These are phyloP conservation scores for Blastomyces parvus DNA, from an alignment of 2,329 filamentous ascomycete genomes.

Conservation along the genomic window DNA sequence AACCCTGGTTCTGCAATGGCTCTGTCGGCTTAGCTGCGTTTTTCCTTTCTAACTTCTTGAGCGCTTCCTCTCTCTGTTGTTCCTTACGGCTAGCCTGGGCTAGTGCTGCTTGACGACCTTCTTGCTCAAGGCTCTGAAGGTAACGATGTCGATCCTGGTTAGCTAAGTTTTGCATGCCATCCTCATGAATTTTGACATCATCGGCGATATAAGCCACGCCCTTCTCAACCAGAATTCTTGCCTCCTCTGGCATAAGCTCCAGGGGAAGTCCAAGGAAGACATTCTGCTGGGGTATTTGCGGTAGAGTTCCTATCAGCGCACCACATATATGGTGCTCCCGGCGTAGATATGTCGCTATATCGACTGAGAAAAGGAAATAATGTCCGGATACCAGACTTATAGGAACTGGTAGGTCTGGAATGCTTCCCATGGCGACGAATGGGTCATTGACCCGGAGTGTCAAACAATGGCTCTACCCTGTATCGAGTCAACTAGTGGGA, in stretches of 20 bases:
- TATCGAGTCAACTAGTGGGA: not conserved
- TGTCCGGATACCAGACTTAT: slow-evolving; percentile 72
- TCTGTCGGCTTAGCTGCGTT: slow-evolving; percentile 20
- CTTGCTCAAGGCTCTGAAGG: slow-evolving; percentile 45
- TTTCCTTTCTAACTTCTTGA: slow-evolving; percentile 42
- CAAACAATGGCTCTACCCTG: not conserved
- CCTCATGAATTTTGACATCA: slow-evolving; percentile 60
- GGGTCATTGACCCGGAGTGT: slow-evolving; percentile 18
- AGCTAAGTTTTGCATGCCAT: slow-evolving; percentile 51
- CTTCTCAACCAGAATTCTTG: slow-evolving; percentile 65
- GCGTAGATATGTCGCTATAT: slow-evolving; percentile 67
- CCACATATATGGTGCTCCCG: slow-evolving; percentile 75
- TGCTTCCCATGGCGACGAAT: slow-evolving; percentile 25
- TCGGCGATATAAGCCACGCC: slow-evolving; percentile 71
- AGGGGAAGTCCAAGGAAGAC: slow-evolving; percentile 82
- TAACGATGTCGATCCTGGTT: slow-evolving; percentile 54
- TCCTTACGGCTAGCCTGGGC: slow-evolving; percentile 41
- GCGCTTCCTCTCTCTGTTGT: slow-evolving; percentile 40
- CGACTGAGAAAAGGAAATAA: slow-evolving; percentile 83
- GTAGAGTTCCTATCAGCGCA: slow-evolving; percentile 75
- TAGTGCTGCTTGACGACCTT: slow-evolving; percentile 44
- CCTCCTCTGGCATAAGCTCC: slow-evolving; percentile 86
- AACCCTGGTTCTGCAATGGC: slow-evolving; percentile 11
- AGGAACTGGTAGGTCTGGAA: slow-evolving; percentile 52
- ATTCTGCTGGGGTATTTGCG: slow-evolving; percentile 90